phyloP scores from a whole-genome alignment of 331 rosid species.

The Erythrophleum ivorense region DNA sequence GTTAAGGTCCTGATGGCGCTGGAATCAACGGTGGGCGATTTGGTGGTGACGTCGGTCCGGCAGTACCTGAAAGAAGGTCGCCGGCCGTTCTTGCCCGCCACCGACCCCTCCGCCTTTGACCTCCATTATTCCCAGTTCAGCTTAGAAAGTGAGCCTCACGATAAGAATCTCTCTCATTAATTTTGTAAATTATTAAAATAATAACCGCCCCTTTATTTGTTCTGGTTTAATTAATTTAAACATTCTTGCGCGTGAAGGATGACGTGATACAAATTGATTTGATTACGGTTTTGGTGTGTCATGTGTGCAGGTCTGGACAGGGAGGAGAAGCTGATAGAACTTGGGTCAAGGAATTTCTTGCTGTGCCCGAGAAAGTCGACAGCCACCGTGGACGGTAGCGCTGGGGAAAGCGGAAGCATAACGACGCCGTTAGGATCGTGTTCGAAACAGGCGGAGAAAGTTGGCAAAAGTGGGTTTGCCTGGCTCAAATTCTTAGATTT shows the following conservation, averaged over 20 bases:
- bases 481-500: conserved; percentile 66
- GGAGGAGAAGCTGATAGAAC: conserved; percentile 53
- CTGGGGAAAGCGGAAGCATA: conserved; percentile 20
- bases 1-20: conserved; percentile 63
- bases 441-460: conserved; percentile 51
- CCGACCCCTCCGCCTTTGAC: conserved; percentile 55
- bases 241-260: not conserved
- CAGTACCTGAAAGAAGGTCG: conserved; percentile 70
- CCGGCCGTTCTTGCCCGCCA: conserved; percentile 64
- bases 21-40: conserved; percentile 55
- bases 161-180: not conserved
- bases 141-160: conserved; percentile 56
- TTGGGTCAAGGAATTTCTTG: conserved; percentile 77
- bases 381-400: conserved; percentile 9
- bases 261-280: not conserved
- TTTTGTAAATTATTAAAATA: no score
- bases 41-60: conserved; percentile 48
- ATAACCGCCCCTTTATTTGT: not conserved
- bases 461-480: conserved; percentile 44
- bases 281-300: not conserved
- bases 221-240: not conserved
- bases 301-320: conserved; percentile 64
- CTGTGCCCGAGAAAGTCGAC: conserved; percentile 48
- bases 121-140: conserved; percentile 87
- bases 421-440: conserved; percentile 60